Base-by-base conservation (phyloP, 805 yeast species). In the Hanseniaspora hatyaiensis region DNA sequence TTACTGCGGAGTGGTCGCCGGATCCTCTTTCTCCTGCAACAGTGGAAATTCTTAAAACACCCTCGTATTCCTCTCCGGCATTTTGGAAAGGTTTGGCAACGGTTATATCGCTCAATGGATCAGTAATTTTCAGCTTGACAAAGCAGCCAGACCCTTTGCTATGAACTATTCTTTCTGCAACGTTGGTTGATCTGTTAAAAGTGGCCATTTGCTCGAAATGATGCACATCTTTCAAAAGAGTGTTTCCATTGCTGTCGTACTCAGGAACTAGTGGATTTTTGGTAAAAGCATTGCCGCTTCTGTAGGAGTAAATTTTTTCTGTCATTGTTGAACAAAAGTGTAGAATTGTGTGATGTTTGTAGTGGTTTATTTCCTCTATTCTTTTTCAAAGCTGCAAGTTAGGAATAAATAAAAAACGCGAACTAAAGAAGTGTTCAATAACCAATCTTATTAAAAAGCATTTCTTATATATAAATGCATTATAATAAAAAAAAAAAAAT, bases 11-110 rank as follows among this genome's bases (percentile, higher is more conserved):
- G 2, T 92, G 77, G 32, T 86, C 74, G 9, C 42, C 43, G 5
- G 43, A 18, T 40, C 92, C 94, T 47, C 69, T 64, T 65, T 84
- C 94, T 54, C 92, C 92, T 57, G 92, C 94, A 48, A 83, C 94
- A 26, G 92, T 83, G 55, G 92, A 82, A 64, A 77, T 75, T 51
- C 82, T 69, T 6, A 60, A 55, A 31, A 67, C 57, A 47, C 69
- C 60, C 6, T 71, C 70, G 48, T 68, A 64, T 40, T 65, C 66
- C 57, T 68, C 67, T 16, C 73, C 73, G 8, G 54, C 62, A 1
- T 58, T 53, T 51, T 66, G 70, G 55, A 68, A 67, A 15, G 70
- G 67, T 34, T 66, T 59, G 11, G 73, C 73, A 52, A 50, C 63
- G 18, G 74, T 68, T 47, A 77, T 56, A 54, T 77, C 82, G 9